phyloP scores from a whole-genome alignment of 208 protist species.

The Trypanosoma avium region DNA sequence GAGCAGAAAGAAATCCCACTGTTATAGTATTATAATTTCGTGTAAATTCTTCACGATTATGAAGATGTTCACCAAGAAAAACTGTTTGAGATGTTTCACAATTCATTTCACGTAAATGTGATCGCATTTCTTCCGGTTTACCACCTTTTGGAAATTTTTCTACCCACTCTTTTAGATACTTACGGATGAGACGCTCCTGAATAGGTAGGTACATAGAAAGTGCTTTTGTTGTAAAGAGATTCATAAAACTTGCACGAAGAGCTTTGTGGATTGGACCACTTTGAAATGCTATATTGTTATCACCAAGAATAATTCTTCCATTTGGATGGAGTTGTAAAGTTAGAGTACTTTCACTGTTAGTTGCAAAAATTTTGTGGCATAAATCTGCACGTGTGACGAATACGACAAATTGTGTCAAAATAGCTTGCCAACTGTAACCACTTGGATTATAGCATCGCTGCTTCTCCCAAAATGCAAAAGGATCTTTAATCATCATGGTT shows the following conservation, averaged over 20 bases:
- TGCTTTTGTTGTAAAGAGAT: slow-evolving; percentile 82
- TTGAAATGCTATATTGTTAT: slow-evolving; percentile 89
- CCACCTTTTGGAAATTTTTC: slow-evolving; percentile 53
- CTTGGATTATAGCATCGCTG: slow-evolving; percentile 69
- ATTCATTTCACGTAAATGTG: slow-evolving; percentile 89
- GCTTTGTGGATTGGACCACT: slow-evolving; percentile 82
- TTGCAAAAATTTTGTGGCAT: slow-evolving; percentile 83
- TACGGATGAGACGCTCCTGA: slow-evolving; percentile 72
- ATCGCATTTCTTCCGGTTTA: slow-evolving; percentile 78
- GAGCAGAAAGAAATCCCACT: slow-evolving; percentile 90
- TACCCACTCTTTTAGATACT: slow-evolving; percentile 63
- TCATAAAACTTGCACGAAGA: slow-evolving; percentile 83
- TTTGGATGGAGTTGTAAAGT: slow-evolving; percentile 83
- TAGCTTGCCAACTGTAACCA: slow-evolving; percentile 80
- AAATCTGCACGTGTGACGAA: slow-evolving; percentile 76
- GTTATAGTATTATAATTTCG: slow-evolving; percentile 94
- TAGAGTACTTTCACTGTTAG: slow-evolving; percentile 72
- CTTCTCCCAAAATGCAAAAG: slow-evolving; percentile 80
- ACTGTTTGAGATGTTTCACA: slow-evolving; percentile 91
- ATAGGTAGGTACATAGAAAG: slow-evolving; percentile 84
- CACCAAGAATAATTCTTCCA: slow-evolving; percentile 79
- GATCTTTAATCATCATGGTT: slow-evolving; percentile 77
- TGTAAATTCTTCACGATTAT: slow-evolving; percentile 84
- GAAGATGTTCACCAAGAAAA: slow-evolving; percentile 92
- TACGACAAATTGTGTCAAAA: slow-evolving; percentile 74